Evolutionary conservation across 2,329 filamentous ascomycete species (phyloP).

Genomic region (Ceratocystis cacaofunesta): DNA sequence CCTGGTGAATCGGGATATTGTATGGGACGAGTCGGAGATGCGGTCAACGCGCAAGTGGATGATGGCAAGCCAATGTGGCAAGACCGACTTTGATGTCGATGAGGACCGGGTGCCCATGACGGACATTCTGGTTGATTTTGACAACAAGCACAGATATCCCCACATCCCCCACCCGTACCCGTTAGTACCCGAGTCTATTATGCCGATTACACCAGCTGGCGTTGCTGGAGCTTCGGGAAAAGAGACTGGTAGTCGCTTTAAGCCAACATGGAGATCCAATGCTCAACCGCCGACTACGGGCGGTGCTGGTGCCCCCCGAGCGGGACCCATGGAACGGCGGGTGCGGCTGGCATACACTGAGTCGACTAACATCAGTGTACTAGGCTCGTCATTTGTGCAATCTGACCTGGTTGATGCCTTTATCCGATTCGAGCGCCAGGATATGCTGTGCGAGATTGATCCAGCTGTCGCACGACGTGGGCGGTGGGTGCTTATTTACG

Average conservation of each 20-base stretch:
- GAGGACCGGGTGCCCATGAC: constrained; percentile 44
- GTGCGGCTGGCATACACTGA: constrained; percentile 44
- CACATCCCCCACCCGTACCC: constrained; percentile 55
- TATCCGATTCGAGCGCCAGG: constrained; percentile 40
- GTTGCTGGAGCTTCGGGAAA: neutral
- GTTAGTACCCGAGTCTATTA: constrained; percentile 41
- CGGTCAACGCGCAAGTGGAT: constrained; percentile 49
- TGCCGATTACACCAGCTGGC: constrained; percentile 19
- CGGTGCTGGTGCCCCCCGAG: constrained; percentile 12
- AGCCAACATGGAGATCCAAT: constrained; percentile 21
- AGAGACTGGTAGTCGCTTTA: constrained; percentile 10
- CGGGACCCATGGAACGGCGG: constrained; percentile 31
- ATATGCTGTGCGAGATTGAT: constrained; percentile 36
- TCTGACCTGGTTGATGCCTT: constrained; percentile 43
- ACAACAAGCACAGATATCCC: constrained; percentile 46
- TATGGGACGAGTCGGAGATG: constrained; percentile 50
- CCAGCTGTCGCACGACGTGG: constrained; percentile 41
- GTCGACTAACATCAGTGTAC: constrained; percentile 42
- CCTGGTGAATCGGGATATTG: constrained; percentile 49
- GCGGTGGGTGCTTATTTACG: constrained; percentile 48
- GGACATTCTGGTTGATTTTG: constrained; percentile 50
- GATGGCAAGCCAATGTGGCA: constrained; percentile 37
- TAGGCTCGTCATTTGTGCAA: constrained; percentile 36
- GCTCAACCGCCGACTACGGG: neutral
- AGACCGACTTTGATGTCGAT: constrained; percentile 35